Conservation (phyloP, 805 yeast species). For the Wickerhamomyces rabaulensis region DNA sequence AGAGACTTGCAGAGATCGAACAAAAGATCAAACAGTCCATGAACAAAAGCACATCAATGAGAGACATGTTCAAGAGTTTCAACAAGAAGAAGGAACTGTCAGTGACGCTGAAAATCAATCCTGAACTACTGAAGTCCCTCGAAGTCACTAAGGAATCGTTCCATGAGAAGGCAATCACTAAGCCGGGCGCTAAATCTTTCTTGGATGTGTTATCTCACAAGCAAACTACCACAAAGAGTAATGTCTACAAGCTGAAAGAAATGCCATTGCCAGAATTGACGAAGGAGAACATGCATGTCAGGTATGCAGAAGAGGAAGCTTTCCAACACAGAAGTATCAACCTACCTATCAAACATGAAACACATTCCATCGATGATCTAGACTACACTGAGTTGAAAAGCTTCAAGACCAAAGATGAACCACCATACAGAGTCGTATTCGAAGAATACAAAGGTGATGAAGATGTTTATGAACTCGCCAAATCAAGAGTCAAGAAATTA, state of each 20-base stretch:
- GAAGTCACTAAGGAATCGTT: background rate
- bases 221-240: slow-evolving; percentile 6
- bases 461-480: background rate
- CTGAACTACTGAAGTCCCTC: background rate
- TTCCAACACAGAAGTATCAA: slow-evolving; percentile 3
- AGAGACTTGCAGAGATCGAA: slow-evolving; percentile 17
- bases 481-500: slow-evolving; percentile 1
- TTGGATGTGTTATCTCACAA: slow-evolving; percentile 6
- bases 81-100: background rate
- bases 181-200: slow-evolving; percentile 8
- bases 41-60: slow-evolving; percentile 14
- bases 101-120: background rate
- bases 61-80: slow-evolving; percentile 11
- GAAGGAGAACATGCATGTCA: slow-evolving; percentile 13
- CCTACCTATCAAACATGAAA: background rate
- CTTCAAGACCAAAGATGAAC: background rate
- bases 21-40: slow-evolving; percentile 15
- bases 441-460: background rate
- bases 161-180: background rate
- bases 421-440: background rate
- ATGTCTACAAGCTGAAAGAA: slow-evolving; percentile 18
- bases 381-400: background rate
- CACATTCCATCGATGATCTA: background rate
- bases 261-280: slow-evolving; percentile 10
- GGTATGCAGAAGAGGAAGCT: background rate